These are phyloP conservation scores for Amylocystis lapponica DNA, from an alignment of 768 basidiomycete genomes.

Conservation along the genomic window DNA sequence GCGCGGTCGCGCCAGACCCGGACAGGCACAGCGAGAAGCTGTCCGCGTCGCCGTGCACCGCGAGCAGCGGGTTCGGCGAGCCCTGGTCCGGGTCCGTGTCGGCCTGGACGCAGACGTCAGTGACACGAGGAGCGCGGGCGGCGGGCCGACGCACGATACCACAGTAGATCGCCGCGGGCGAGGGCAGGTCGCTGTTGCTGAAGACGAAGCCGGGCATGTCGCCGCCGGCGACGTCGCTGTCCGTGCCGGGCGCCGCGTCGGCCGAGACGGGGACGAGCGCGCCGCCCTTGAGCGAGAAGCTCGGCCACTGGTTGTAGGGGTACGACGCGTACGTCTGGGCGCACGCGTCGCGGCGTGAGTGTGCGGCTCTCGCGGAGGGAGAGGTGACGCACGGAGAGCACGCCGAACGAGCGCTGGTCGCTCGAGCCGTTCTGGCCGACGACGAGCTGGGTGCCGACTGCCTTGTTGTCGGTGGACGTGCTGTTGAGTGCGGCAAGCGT, in stretches of 20 bases:
- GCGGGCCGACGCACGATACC: slow-evolving; percentile 21
- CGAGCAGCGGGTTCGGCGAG: slow-evolving; percentile 5
- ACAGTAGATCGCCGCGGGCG: slow-evolving; percentile 31
- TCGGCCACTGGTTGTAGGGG: slow-evolving; percentile 44
- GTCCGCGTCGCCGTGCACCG: slow-evolving; percentile 14
- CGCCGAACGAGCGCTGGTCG: slow-evolving; percentile 30
- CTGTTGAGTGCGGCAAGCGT: slow-evolving; percentile 39
- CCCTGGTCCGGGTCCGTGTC: slow-evolving; percentile 5
- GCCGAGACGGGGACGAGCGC: slow-evolving; percentile 25
- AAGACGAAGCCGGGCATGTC: slow-evolving; percentile 33
- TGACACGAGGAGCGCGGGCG: not conserved
- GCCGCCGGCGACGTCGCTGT: slow-evolving; percentile 21
- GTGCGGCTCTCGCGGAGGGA: not conserved
- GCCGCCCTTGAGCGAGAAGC: slow-evolving; percentile 32
- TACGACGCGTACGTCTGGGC: slow-evolving; percentile 42
- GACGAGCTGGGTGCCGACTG: slow-evolving; percentile 40
- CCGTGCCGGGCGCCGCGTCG: slow-evolving; percentile 35
- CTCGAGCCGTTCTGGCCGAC: slow-evolving; percentile 26
- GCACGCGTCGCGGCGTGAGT: not conserved
- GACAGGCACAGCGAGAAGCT: slow-evolving; percentile 11
- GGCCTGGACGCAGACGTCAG: slow-evolving; percentile 7
- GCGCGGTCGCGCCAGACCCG: not conserved
- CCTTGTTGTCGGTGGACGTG: slow-evolving; percentile 33
- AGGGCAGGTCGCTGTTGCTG: slow-evolving; percentile 24
- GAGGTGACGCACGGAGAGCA: slow-evolving; percentile 35